These are phyloP conservation scores for Vitis rotundifolia DNA, from an alignment of 164 flowering plant genomes.

Conservation along the genomic window DNA sequence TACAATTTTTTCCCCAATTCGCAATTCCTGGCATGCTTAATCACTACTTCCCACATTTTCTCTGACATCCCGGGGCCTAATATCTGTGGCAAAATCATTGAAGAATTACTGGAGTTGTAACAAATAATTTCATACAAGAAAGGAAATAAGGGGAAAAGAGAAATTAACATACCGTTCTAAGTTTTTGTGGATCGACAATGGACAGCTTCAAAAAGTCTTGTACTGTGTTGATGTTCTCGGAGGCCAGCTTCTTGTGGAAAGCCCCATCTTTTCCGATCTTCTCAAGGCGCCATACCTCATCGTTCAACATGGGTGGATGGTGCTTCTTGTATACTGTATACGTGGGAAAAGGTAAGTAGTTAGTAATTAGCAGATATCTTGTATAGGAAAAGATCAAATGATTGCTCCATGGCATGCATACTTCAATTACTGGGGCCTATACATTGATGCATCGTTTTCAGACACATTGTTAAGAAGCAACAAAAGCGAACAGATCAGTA, in stretches of 20 bases:
- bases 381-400: no score
- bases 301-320: constrained; percentile 65
- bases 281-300: constrained; percentile 87
- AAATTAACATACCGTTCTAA: constrained; percentile 42
- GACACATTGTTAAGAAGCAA: background rate
- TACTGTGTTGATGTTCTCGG: constrained; percentile 47
- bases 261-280: constrained; percentile 83
- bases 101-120: background rate
- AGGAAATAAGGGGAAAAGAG: background rate
- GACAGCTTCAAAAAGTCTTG: constrained; percentile 67
- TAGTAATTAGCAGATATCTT: no score
- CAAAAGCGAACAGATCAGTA: background rate
- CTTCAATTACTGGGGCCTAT: no score
- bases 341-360: background rate
- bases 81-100: constrained; percentile 36
- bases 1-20: constrained; percentile 46
- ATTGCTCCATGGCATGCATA: no score
- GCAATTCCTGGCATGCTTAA: constrained; percentile 66
- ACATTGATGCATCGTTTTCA: no score
- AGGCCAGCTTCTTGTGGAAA: constrained; percentile 54
- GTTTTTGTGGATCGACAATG: constrained; percentile 32
- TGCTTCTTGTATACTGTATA: constrained; percentile 80
- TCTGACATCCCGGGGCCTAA: constrained; percentile 73
- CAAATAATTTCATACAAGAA: background rate
- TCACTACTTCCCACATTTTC: constrained; percentile 63